Percentiles rank a stretch among this genome's conserved stretches.
Evolutionary conservation across 768 basidiomycete species (phyloP).

Genomic region (Amanita exitialis): DNA sequence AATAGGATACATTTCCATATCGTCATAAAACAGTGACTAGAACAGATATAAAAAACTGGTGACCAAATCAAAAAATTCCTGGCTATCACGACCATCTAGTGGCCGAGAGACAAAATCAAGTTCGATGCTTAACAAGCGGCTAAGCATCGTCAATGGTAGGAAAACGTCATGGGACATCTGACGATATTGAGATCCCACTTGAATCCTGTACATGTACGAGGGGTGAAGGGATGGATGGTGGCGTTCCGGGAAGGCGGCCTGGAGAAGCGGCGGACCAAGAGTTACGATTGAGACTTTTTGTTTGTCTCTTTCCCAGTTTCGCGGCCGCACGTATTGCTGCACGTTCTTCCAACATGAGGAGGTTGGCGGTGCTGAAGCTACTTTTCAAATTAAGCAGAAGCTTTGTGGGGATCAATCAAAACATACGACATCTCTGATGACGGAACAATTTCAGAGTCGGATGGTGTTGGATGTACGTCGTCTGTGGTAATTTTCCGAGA

Average conservation of each 20-base stretch:
- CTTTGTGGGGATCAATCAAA: background rate
- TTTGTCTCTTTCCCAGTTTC: constrained; percentile 35
- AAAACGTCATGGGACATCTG: background rate
- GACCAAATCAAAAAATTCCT: background rate
- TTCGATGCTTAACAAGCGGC: background rate
- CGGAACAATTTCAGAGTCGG: constrained; percentile 8
- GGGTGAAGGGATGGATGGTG: background rate
- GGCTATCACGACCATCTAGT: background rate
- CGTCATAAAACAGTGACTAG: background rate
- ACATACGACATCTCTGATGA: constrained; percentile 13
- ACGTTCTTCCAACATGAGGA: constrained; percentile 16
- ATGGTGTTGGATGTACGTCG: background rate
- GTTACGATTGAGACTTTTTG: constrained; percentile 36
- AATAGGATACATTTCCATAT: background rate
- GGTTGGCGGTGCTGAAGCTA: constrained; percentile 13
- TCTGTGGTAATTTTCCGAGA: constrained; percentile 2
- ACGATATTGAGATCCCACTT: background rate
- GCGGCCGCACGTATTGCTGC: constrained; percentile 45
- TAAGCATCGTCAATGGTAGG: background rate
- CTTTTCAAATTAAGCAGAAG: constrained; percentile 2
- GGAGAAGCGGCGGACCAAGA: constrained; percentile 32
- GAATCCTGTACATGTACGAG: constrained; percentile 3
- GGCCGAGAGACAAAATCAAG: background rate
- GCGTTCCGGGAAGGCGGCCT: background rate
- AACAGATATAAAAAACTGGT: background rate